These are phyloP conservation scores for Bruguiera gymnorhiza DNA, from an alignment of 345 rosid species.

Conservation along the genomic window DNA sequence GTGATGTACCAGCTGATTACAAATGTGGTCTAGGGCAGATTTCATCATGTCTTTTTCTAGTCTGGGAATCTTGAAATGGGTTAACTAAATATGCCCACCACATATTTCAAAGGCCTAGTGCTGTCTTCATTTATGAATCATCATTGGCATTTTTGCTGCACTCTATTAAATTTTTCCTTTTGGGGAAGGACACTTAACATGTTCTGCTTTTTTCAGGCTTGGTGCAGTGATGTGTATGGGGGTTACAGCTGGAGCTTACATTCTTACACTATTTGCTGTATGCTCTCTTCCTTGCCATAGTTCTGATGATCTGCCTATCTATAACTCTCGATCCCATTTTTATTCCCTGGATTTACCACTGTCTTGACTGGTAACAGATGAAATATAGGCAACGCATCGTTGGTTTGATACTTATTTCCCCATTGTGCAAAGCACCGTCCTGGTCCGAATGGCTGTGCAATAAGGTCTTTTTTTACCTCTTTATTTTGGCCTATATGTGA, in stretches of 20 bases:
- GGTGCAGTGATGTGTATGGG: slow-evolving; percentile 99
- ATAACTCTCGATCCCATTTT: background rate
- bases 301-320: background rate
- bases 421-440: slow-evolving; percentile 86
- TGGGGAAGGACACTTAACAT: too few relatives aligned
- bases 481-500: slow-evolving; percentile 7
- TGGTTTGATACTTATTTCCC: slow-evolving; percentile 96
- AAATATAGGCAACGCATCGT: slow-evolving; percentile 81
- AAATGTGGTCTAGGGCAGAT: too few relatives aligned
- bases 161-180: too few relatives aligned
- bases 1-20: too few relatives aligned
- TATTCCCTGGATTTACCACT: background rate
- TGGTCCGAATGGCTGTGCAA: slow-evolving; percentile 59
- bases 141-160: too few relatives aligned
- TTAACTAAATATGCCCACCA: too few relatives aligned
- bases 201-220: slow-evolving; percentile 43
- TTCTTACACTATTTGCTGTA: slow-evolving; percentile 91
- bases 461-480: slow-evolving; percentile 16
- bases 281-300: slow-evolving; percentile 26
- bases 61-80: too few relatives aligned
- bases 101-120: too few relatives aligned
- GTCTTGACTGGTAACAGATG: slow-evolving; percentile 47
- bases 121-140: too few relatives aligned
- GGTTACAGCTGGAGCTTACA: slow-evolving; percentile 94
- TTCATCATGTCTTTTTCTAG: too few relatives aligned